Percentiles rank a stretch among this genome's conserved stretches.
phyloP scores from a whole-genome alignment of 805 yeast species.

The Monosporozyma servazzii region DNA sequence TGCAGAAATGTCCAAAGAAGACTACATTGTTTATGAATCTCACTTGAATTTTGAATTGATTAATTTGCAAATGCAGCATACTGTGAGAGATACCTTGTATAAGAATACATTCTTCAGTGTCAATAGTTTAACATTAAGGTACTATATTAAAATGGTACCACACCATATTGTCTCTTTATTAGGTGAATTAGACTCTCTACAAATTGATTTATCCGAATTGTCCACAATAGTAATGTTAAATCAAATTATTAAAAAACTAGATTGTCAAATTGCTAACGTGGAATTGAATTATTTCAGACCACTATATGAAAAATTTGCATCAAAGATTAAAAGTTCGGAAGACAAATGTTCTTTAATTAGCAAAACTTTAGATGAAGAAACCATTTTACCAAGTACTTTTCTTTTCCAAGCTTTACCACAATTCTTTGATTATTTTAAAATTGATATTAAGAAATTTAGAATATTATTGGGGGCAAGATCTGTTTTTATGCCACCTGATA shows the following conservation, averaged over 20 bases:
- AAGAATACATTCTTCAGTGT: conserved; percentile 16
- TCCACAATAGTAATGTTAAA: conserved; percentile 24
- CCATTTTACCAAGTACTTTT: conserved; percentile 8
- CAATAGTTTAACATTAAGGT: conserved; percentile 16
- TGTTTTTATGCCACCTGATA: conserved; percentile 34
- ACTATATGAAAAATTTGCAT: conserved; percentile 23
- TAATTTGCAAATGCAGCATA: conserved; percentile 18
- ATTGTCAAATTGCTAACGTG: conserved; percentile 21
- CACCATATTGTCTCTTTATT: conserved; percentile 8
- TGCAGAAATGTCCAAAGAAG: conserved; percentile 1
- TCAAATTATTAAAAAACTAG: conserved; percentile 17
- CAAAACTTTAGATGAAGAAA: conserved; percentile 2
- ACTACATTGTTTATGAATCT: conserved; percentile 14
- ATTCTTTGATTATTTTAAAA: conserved; percentile 25
- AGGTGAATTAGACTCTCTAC: conserved; percentile 20
- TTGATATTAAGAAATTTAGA: conserved; percentile 19
- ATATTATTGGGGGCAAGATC: conserved; percentile 36
- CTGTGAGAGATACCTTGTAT: conserved; percentile 10
- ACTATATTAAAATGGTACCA: conserved; percentile 20
- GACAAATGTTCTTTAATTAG: conserved; percentile 13
- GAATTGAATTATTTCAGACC: conserved; percentile 24
- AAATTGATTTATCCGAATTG: conserved; percentile 22
- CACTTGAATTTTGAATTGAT: conserved; percentile 15
- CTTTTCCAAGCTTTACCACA: conserved; percentile 28
- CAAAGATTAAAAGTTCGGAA: conserved; percentile 12